Conservation (phyloP, 345 rosid genomes). For the Reutealis trisperma region DNA sequence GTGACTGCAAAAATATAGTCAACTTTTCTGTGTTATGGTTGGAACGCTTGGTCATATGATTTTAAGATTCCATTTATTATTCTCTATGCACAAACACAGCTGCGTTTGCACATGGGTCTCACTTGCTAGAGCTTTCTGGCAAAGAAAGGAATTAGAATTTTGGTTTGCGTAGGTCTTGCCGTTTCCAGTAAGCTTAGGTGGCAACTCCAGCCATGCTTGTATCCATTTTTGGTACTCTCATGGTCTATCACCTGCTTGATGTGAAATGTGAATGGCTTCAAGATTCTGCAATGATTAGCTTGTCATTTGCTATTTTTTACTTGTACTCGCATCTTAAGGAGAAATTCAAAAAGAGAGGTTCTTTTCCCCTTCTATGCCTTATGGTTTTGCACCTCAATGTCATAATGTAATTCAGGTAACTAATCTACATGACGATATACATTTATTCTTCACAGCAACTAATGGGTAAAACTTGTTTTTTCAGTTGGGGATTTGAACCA, state of each 20-base stretch:
- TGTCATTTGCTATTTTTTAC: not conserved
- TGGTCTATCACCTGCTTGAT: not conserved
- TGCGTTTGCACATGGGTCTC: slow-evolving; percentile 12
- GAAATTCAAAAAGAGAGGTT: not conserved
- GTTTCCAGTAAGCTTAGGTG: not conserved
- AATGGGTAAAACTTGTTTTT: slow-evolving; percentile 16
- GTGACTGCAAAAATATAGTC: not conserved
- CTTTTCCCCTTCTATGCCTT: not conserved
- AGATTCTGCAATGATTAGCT: not conserved
- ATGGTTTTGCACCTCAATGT: not conserved
- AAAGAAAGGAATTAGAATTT: not conserved
- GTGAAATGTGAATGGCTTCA: no score
- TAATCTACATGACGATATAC: slow-evolving; percentile 5
- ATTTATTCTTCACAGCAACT: slow-evolving; percentile 10
- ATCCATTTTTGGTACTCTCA: not conserved
- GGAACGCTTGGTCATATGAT: slow-evolving; percentile 1
- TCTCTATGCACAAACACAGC: not conserved
- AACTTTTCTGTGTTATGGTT: not conserved
- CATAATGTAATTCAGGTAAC: not conserved
- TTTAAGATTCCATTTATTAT: not conserved
- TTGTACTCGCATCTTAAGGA: not conserved
- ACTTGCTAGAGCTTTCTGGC: slow-evolving; percentile 1
- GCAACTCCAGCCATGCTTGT: not conserved
- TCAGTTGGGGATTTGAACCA: slow-evolving; percentile 81
- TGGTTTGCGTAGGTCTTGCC: not conserved